phyloP scores from a whole-genome alignment of 352 stramenopile species.

The Pythium guiyangense region DNA sequence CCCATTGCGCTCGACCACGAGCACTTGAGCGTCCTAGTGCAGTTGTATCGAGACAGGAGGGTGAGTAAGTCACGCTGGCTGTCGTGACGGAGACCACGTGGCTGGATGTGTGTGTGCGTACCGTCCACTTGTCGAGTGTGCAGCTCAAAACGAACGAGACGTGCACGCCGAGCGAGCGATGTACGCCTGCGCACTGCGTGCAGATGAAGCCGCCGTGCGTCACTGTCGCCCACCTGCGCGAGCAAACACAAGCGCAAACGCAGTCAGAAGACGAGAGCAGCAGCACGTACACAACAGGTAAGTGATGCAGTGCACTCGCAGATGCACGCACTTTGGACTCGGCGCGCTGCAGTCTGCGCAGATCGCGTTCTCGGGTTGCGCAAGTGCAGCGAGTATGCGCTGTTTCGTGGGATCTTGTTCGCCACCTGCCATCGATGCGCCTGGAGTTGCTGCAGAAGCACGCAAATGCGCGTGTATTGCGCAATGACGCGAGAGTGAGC shows the following conservation, averaged over 20 bases:
- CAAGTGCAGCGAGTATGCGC: conserved; percentile 31
- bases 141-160: conserved; percentile 96
- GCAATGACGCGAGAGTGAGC: too few relatives aligned
- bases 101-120: conserved; percentile 9
- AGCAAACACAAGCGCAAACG: too few relatives aligned
- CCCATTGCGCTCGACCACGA: conserved; percentile 33
- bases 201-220: conserved; percentile 96
- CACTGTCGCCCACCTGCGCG: conserved; percentile 88
- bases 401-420: conserved; percentile 17
- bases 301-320: too few relatives aligned
- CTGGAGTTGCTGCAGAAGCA: background rate
- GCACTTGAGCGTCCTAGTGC: conserved; percentile 38
- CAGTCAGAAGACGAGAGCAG: background rate
- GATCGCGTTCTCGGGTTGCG: conserved; percentile 47
- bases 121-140: conserved; percentile 94
- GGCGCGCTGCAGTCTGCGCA: conserved; percentile 68
- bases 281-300: background rate
- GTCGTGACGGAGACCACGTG: background rate
- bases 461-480: too few relatives aligned
- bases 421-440: background rate
- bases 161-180: conserved; percentile 96
- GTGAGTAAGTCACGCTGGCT: too few relatives aligned
- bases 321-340: conserved; percentile 46
- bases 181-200: conserved; percentile 93
- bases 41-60: background rate